Evolutionary conservation across 1,139 yeast species (phyloP), one percentile per base, ranked within the genome.

Genomic region (Candida sanyaensis): DNA sequence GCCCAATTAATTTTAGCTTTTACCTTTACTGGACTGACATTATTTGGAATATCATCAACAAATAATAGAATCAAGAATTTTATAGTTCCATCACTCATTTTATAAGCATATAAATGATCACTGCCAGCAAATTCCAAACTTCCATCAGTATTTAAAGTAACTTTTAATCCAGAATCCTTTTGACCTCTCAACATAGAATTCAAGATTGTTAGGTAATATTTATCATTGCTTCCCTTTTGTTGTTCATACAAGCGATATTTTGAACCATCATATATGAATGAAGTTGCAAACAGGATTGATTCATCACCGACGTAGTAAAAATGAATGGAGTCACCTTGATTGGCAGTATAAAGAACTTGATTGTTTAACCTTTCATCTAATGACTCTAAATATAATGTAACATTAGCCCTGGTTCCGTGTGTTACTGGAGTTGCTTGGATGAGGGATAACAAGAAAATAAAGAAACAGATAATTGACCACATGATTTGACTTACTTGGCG

Each of bases 61-160:
- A 26, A 7, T 24, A 12, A 27, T 28, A 38, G 41, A 4, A 38
- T 24, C 12, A 38, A 27, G n/a, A n/a, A 38, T 13, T 28, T 38
- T n/a, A 27, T 9, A 38, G 23, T 6, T 12, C 26, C 31, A 12
- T 38, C 41, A 38, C 41, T 21, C 12, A 38, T 12, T 28, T 38
- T 17, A 27, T 38, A 38, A 12, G 41, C 41, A 8, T 27, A 38
- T 26, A 38, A 38, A 10, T 38, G 17, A 13, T 27, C 33, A 38
- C 41, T 38, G 2, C 41, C 41, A 28, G 12, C 41, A 17, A 38
- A 38, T 6, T 27, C 41, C 32, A 38, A 38, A 28, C 41, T 38
- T 8, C 41, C 41, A 28, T 38, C 41, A 5, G 29, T 17, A 10
- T 38, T 27, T 32, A 38, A 12, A 4, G 41, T 38, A 6, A 38